Conservation (phyloP, 176 grass and related monocot species). For the sorghum (Sorghum bicolor) region DNA sequence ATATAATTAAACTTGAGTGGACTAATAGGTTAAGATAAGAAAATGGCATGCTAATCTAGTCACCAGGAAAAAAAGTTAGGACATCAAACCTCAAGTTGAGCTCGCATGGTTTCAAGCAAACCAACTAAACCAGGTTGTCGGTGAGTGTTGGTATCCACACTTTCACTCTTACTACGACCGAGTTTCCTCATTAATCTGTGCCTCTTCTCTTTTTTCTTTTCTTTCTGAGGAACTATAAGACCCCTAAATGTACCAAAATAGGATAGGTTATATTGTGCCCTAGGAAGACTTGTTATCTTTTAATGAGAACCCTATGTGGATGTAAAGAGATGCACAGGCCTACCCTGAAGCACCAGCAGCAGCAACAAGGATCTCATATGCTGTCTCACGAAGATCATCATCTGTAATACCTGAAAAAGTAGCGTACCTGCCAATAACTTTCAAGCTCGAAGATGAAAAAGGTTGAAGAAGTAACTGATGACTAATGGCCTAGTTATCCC, state of each 20-base stretch:
- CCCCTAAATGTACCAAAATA: constrained; percentile 52
- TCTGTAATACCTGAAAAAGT: constrained; percentile 78
- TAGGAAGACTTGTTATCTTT: not conserved
- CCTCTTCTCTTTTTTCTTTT: constrained; percentile 95
- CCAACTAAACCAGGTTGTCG: constrained; percentile 85
- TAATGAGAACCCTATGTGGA: not conserved
- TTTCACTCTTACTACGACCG: constrained; percentile 87
- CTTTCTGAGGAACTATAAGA: constrained; percentile 91
- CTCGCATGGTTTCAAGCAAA: constrained; percentile 86
- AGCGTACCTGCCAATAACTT: constrained; percentile 31
- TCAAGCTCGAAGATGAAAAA: constrained; percentile 15
- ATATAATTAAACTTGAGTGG: not conserved
- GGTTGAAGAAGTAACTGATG: constrained; percentile 1
- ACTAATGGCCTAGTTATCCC: not conserved
- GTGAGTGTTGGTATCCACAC: constrained; percentile 44
- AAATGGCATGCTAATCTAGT: not conserved
- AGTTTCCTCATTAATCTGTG: constrained; percentile 89
- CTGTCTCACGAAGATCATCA: constrained; percentile 97
- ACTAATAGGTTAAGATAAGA: constrained; percentile 18
- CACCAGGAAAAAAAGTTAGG: constrained; percentile 29
- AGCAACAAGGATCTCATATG: constrained; percentile 97
- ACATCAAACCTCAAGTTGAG: constrained; percentile 81
- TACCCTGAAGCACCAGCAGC: constrained; percentile 96
- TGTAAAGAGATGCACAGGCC: constrained; percentile 8
- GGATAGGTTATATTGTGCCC: constrained; percentile 26